A percentile compares a stretch with the other conserved stretches of the same genome.
phyloP scores from a whole-genome alignment of 768 basidiomycete species.

The Termitomyces eurrhizus region DNA sequence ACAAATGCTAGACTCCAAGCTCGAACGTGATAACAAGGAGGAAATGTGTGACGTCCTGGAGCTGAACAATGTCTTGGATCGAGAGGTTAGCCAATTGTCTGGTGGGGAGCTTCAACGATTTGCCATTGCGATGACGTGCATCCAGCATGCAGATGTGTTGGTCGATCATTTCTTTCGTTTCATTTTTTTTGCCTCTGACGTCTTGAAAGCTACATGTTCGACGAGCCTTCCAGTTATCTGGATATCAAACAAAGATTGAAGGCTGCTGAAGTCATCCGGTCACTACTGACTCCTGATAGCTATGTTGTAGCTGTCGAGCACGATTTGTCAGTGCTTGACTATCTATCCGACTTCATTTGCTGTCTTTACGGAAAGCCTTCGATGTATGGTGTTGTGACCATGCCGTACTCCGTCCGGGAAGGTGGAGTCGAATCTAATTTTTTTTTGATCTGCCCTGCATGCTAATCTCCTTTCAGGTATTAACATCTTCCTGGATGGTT shows the following conservation, averaged over 20 bases:
- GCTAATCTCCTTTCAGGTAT: constrained; percentile 56
- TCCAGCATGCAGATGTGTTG: constrained; percentile 93
- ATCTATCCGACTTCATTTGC: constrained; percentile 97
- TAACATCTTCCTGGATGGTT: constrained; percentile 99
- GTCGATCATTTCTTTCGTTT: constrained; percentile 25
- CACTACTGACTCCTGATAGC: constrained; percentile 73
- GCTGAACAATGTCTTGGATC: constrained; percentile 78
- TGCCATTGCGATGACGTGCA: constrained; percentile 96
- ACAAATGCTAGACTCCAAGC: constrained; percentile 90
- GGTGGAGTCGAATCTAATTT: constrained; percentile 40
- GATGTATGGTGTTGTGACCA: constrained; percentile 97
- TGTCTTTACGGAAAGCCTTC: constrained; percentile 96
- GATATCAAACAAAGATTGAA: constrained; percentile 94
- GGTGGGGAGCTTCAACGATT: constrained; percentile 98
- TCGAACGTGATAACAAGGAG: constrained; percentile 87
- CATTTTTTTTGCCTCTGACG: background rate
- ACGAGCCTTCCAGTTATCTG: constrained; percentile 97
- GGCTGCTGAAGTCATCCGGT: constrained; percentile 93
- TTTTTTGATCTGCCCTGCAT: constrained; percentile 1
- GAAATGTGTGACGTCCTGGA: constrained; percentile 84
- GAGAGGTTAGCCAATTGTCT: constrained; percentile 82
- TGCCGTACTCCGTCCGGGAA: constrained; percentile 98
- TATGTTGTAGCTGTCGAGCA: constrained; percentile 99
- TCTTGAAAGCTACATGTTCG: constrained; percentile 86
- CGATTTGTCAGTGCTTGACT: constrained; percentile 97